Percentiles rank a stretch among this genome's conserved stretches.
These are phyloP conservation scores for Sophora flavescens DNA, from an alignment of 306 rosid species.

Conservation along the genomic window DNA sequence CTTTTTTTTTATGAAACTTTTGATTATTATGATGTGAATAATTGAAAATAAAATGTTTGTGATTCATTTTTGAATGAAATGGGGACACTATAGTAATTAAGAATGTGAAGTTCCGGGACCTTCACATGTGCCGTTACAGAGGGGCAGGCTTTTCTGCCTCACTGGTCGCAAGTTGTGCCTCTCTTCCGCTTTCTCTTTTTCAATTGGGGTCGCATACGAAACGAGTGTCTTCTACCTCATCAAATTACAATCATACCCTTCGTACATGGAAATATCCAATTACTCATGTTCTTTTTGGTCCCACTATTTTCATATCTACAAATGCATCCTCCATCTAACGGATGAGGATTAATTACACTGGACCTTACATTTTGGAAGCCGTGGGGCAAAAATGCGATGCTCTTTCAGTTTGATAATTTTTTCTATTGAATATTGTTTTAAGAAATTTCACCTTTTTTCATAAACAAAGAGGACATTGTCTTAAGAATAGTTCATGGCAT, in stretches of 20 bases:
- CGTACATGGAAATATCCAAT: conserved; percentile 27
- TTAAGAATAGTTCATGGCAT: neutral
- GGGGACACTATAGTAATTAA: conserved; percentile 54
- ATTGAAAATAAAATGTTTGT: neutral
- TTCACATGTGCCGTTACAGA: conserved; percentile 83
- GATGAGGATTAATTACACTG: conserved; percentile 28
- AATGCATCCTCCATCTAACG: conserved; percentile 18
- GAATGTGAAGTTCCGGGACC: conserved; percentile 58
- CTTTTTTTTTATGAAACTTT: neutral
- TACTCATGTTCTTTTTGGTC: conserved; percentile 32
- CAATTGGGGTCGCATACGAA: conserved; percentile 47
- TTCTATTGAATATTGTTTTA: neutral
- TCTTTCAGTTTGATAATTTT: neutral
- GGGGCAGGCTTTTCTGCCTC: conserved; percentile 70
- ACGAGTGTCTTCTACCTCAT: conserved; percentile 20
- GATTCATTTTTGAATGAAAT: neutral
- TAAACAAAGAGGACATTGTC: neutral
- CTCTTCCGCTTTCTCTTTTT: conserved; percentile 58
- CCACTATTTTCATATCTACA: neutral
- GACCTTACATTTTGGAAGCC: conserved; percentile 6
- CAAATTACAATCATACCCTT: conserved; percentile 52
- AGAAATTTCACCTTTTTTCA: neutral
- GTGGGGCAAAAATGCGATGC: neutral
- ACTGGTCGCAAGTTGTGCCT: conserved; percentile 64
- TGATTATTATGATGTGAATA: neutral